Percentiles rank a stretch among this genome's conserved stretches.
phyloP scores from a whole-genome alignment of 2,329 filamentous ascomycete species.

The Epichloe typhina region DNA sequence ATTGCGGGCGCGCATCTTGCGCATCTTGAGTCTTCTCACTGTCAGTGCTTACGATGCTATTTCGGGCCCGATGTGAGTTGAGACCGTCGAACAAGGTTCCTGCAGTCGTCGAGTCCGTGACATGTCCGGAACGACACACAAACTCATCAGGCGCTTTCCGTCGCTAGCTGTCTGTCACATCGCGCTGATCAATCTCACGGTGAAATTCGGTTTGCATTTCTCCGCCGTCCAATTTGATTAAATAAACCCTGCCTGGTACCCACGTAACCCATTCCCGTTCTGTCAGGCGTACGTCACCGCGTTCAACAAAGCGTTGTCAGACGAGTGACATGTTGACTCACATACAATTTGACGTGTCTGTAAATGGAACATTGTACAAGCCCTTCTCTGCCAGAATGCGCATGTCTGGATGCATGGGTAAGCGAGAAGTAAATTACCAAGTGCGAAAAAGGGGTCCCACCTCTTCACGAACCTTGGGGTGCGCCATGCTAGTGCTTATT shows the following conservation, averaged over 20 bases:
- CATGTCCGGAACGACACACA: neutral
- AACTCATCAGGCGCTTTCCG: neutral
- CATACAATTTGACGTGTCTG: neutral
- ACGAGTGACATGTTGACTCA: neutral
- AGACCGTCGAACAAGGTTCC: neutral
- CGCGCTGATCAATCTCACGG: neutral
- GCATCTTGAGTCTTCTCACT: no score
- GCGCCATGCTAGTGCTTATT: neutral
- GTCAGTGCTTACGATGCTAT: neutral
- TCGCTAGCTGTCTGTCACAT: neutral
- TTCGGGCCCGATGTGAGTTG: neutral
- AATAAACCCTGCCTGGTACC: neutral
- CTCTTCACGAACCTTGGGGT: neutral
- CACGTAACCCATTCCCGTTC: neutral
- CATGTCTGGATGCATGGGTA: no score
- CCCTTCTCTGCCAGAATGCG: neutral
- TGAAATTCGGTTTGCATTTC: neutral
- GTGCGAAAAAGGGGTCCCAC: neutral
- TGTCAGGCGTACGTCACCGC: slow-evolving; percentile 1
- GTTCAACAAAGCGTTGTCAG: neutral
- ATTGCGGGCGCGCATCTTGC: no score
- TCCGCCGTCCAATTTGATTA: neutral
- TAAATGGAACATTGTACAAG: neutral
- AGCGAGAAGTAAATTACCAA: no score
- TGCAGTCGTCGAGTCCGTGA: neutral